Evolutionary conservation across 2,329 filamentous ascomycete species (phyloP).

Genomic region (Fusarium succisae): DNA sequence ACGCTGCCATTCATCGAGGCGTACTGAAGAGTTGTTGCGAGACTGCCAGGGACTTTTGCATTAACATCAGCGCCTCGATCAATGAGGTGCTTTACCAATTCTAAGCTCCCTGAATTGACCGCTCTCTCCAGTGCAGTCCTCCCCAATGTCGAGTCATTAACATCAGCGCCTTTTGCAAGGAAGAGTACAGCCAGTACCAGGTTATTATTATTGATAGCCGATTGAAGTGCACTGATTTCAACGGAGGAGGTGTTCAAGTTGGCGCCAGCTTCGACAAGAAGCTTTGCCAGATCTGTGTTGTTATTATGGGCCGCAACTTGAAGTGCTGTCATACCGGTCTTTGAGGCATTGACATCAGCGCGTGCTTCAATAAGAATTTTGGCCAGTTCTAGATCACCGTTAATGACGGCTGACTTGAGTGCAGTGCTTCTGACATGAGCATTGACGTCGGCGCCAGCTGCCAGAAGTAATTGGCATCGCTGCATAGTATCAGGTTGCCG

Average conservation of each 20-base stretch:
- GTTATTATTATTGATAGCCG: fast-evolving
- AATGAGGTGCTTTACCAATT: conserved; percentile 36
- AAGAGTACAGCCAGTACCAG: conserved; percentile 40
- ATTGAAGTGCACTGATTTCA: fast-evolving
- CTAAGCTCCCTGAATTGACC: background rate
- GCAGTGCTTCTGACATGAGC: background rate
- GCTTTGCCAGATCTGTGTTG: background rate
- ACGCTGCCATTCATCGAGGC: fast-evolving
- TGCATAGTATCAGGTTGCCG: fast-evolving
- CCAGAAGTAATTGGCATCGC: background rate
- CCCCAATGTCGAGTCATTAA: conserved; percentile 24
- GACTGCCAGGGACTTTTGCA: background rate
- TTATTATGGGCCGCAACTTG: fast-evolving
- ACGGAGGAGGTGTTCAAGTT: fast-evolving
- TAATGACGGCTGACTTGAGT: conserved; percentile 16
- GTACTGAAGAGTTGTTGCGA: background rate
- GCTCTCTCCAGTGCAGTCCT: fast-evolving
- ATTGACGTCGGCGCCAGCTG: conserved; percentile 31
- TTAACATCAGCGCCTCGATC: conserved; percentile 50
- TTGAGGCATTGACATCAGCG: background rate
- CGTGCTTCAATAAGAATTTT: background rate
- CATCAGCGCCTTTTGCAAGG: conserved; percentile 42
- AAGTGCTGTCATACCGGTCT: fast-evolving
- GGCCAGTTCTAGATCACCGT: fast-evolving
- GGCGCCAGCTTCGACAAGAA: background rate